Evolutionary conservation across 345 rosid genomes (phyloP), one percentile per base, ranked within the genome.

Genomic region (Mallotus nudiflorus): DNA sequence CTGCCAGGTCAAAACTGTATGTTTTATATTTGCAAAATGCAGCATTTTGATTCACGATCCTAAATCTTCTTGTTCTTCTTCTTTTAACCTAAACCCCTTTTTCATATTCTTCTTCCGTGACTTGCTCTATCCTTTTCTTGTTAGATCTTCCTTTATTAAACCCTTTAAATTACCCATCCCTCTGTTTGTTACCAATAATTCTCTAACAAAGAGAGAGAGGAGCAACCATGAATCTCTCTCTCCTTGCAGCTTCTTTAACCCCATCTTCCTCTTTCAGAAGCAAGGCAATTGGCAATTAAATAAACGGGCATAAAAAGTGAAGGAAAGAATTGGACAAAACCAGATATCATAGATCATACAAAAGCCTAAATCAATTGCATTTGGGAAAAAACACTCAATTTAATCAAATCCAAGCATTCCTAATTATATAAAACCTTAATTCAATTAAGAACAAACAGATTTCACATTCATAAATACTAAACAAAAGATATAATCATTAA

Each of bases 191-290:
- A n/a, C n/a, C n/a, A n/a, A n/a, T n/a, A n/a, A n/a, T n/a, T n/a
- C n/a, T n/a, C n/a, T n/a, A 6, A 33, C n/a, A 25, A 33, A 15
- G 1, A 15, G 53, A 62, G 33, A 9, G 35, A 7, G 53, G 49
- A 18, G 19, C 44, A 22, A 46, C 61, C 69, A 77, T 77, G 80
- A 62, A 37, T 52, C 70, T 64, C 29, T 68, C 70, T 50, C 67
- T 68, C 42, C 54, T 72, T 35, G 2, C 76, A n/a, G 14, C 64
- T 35, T 44, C 71, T 9, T 49, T 74, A 46, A 45, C 70, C 14
- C 11, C 57, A 13, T 15, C 66, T 10, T 33, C 40, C 16, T 9
- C 58, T 9, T 51, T 71, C 53, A 52, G 54, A 52, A 22, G 67
- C 73, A 20, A 22, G 10, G 2, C 1, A 49, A 19, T 49, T 6